A percentile compares a stretch with the other conserved stretches of the same genome.
Evolutionary conservation across 2,329 filamentous ascomycete species (phyloP).

Genomic region (Sporothrix pallida): DNA sequence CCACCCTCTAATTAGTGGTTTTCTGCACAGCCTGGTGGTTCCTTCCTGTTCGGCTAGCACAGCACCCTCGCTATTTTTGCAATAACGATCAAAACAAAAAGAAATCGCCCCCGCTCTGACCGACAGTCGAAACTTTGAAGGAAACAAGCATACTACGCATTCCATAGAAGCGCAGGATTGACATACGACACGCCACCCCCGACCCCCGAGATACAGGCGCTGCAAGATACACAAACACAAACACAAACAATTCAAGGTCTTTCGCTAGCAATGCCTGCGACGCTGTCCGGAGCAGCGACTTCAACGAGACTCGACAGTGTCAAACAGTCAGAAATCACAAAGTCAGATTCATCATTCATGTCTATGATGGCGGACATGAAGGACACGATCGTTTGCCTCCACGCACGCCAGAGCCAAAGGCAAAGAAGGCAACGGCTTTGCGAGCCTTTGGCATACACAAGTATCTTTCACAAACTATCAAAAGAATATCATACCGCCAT

Average conservation of each 20-base stretch:
- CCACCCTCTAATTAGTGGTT: conserved; percentile 13
- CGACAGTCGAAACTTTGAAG: conserved; percentile 12
- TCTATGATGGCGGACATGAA: conserved; percentile 22
- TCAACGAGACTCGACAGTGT: conserved; percentile 16
- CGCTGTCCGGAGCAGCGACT: conserved; percentile 14
- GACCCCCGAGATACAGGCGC: background rate
- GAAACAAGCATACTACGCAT: conserved; percentile 18
- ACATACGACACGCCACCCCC: conserved; percentile 15
- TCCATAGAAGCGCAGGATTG: conserved; percentile 11
- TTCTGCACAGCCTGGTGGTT: conserved; percentile 18
- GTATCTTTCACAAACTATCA: conserved; percentile 21
- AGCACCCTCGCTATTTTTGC: conserved; percentile 20
- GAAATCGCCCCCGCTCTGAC: conserved; percentile 18
- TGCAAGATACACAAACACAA: conserved; percentile 20
- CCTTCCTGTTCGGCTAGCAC: conserved; percentile 18
- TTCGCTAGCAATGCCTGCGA: conserved; percentile 17
- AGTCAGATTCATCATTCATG: conserved; percentile 9
- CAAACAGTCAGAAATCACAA: conserved; percentile 17
- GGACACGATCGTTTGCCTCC: conserved; percentile 25
- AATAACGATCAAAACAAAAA: conserved; percentile 18
- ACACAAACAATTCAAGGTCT: conserved; percentile 21
- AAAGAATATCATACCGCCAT: conserved; percentile 24
- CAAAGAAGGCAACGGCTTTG: conserved; percentile 24
- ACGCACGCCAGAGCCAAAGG: conserved; percentile 22
- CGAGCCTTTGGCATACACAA: conserved; percentile 15